Evolutionary conservation across 1,284 basidiomycete genomes (phyloP).

Genomic region (Microbotryum saponariae): DNA sequence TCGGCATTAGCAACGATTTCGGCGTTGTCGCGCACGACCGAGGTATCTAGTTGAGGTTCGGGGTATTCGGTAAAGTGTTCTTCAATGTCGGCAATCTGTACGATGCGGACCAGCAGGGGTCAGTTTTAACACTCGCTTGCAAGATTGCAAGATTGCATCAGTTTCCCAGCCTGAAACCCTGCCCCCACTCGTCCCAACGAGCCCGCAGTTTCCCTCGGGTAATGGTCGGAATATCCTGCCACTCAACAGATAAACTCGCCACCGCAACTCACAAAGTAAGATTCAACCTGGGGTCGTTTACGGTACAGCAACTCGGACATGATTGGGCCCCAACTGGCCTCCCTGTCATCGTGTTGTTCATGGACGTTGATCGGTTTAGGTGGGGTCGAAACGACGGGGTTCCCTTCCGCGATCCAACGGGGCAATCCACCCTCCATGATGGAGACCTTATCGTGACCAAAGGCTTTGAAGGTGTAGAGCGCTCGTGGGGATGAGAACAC

Average conservation of each 20-base stretch:
- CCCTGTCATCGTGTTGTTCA: neutral
- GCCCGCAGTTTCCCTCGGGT: too few species aligned
- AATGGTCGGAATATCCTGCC: too few species aligned
- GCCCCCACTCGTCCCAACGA: neutral
- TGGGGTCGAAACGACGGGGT: slow-evolving; percentile 49
- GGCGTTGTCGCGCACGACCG: slow-evolving; percentile 52
- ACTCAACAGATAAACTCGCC: neutral
- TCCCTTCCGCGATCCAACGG: slow-evolving; percentile 66
- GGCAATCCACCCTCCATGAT: slow-evolving; percentile 84
- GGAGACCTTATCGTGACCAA: slow-evolving; percentile 75
- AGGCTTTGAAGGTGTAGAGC: slow-evolving; percentile 82
- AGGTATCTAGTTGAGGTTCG: slow-evolving; percentile 13
- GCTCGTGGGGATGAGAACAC: slow-evolving; percentile 85
- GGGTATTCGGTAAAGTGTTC: slow-evolving; percentile 29
- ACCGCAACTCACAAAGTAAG: slow-evolving; percentile 21
- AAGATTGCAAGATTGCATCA: too few species aligned
- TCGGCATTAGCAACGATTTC: slow-evolving; percentile 68
- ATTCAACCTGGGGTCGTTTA: slow-evolving; percentile 17
- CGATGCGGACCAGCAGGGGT: neutral
- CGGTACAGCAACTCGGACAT: slow-evolving; percentile 21
- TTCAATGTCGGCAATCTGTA: slow-evolving; percentile 9
- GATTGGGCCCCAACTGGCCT: slow-evolving; percentile 13
- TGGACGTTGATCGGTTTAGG: slow-evolving; percentile 22
- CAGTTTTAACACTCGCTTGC: neutral
- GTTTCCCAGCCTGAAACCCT: neutral